A percentile compares a stretch with the other conserved stretches of the same genome.
Evolutionary conservation across 495 filamentous ascomycete genomes (phyloP).

Genomic region (Penicillium subrubescens): DNA sequence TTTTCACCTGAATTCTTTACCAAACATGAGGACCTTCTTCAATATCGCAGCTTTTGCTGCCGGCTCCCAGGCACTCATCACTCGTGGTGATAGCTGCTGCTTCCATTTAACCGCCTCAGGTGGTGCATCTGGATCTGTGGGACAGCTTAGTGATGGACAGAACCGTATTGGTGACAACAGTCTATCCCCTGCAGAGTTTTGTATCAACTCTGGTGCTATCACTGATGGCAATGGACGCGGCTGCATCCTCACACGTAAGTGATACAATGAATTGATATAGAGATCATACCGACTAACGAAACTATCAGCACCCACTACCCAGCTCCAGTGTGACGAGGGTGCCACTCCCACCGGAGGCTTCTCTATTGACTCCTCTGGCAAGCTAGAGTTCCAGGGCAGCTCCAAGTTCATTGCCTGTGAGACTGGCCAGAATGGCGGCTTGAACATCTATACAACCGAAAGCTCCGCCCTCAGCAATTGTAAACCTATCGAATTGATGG

Average conservation of each 20-base stretch:
- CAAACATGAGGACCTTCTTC: conserved; percentile 33
- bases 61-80: conserved; percentile 37
- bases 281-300: conserved; percentile 8
- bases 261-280: background rate
- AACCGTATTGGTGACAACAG: conserved; percentile 49
- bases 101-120: conserved; percentile 50
- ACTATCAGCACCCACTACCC: conserved; percentile 53
- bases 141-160: conserved; percentile 56
- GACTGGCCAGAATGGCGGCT: conserved; percentile 47
- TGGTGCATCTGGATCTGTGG: conserved; percentile 47
- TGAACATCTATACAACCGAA: conserved; percentile 53
- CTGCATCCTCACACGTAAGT: conserved; percentile 58
- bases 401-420: conserved; percentile 54
- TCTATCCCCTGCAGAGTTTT: conserved; percentile 39
- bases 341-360: conserved; percentile 47
- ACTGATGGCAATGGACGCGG: conserved; percentile 54
- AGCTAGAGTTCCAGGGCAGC: conserved; percentile 44
- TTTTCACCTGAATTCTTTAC: background rate
- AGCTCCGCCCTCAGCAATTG: conserved; percentile 47
- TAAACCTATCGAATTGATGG: conserved; percentile 13
- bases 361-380: conserved; percentile 49
- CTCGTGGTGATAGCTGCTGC: conserved; percentile 42
- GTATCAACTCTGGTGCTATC: conserved; percentile 47
- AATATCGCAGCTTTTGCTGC: conserved; percentile 37
- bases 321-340: conserved; percentile 66